phyloP scores from a whole-genome alignment of 768 basidiomycete species.

The Hebeloma cylindrosporum region DNA sequence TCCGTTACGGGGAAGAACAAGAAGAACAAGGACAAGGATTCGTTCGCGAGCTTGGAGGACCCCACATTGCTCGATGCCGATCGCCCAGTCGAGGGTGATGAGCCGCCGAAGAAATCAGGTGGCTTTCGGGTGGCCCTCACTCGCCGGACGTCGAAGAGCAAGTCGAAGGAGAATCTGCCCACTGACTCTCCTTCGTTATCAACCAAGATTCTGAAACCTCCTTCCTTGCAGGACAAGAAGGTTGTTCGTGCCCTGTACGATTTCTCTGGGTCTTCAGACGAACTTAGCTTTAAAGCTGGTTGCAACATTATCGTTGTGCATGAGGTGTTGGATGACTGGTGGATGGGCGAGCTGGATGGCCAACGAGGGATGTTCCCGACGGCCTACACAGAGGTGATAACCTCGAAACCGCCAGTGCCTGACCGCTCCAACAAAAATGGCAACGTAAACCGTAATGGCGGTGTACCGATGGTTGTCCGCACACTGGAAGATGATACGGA shows the following conservation, averaged over 20 bases:
- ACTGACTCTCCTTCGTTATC: constrained; percentile 4
- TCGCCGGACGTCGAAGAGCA: constrained; percentile 32
- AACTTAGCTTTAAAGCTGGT: constrained; percentile 72
- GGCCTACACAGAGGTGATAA: constrained; percentile 59
- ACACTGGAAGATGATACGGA: too few species aligned
- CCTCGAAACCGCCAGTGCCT: constrained; percentile 6
- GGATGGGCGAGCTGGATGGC: constrained; percentile 78
- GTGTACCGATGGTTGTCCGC: too few species aligned
- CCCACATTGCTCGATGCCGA: constrained; percentile 30
- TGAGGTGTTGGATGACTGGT: constrained; percentile 89
- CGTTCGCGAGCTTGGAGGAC: constrained; percentile 57
- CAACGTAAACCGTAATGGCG: too few species aligned
- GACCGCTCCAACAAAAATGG: background rate
- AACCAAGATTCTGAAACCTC: constrained; percentile 46
- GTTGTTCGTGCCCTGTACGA: constrained; percentile 72
- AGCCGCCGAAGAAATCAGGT: constrained; percentile 26
- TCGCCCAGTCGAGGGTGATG: too few species aligned
- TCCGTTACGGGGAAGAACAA: constrained; percentile 57
- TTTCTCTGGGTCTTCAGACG: constrained; percentile 74
- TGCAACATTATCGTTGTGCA: constrained; percentile 74
- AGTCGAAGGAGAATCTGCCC: constrained; percentile 32
- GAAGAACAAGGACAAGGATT: constrained; percentile 57
- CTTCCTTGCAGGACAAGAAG: constrained; percentile 49
- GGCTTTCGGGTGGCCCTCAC: constrained; percentile 30
- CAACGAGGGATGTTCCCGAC: constrained; percentile 80